Evolutionary conservation across 441 rosid genomes (phyloP), one percentile per base, ranked within the genome.

Genomic region (Croton laevigatus): DNA sequence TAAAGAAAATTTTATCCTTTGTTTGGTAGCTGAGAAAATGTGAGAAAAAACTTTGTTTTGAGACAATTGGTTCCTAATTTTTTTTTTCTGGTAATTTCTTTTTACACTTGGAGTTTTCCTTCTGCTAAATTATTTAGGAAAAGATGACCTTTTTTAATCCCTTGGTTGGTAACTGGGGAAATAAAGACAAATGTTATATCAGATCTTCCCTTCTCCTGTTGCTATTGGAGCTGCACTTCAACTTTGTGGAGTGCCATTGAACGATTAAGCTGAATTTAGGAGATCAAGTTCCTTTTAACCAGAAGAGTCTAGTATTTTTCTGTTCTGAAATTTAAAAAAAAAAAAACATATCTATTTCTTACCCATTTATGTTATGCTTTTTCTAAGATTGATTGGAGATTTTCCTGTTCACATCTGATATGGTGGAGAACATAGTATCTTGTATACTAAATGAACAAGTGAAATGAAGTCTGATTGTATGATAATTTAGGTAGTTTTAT

Each of bases 21-120:
- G 8, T 48, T 62, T 62, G 27, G 65, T 58, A 34, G 75, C 63
- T 62, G 69, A 58, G 68, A 23, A 57, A 66, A 66, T 49, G 54
- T 14, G 23, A 32, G 20, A 38, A 44, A 51, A 20, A 6, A 6
- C 8, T 2, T 14, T 11, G 20, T 19, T 9, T 34, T 27, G 27
- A 13, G 46, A 55, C 62, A 22, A 27, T 32, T 46, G 32, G 57
- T 3, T 5, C 38, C 51, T 51, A 22, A 3, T 8, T n/a, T 58
- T 10, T 32, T 20, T 44, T 62, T 19, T 8, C 4, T 32, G 61
- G 62, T 8, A 3, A 45, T 22, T 34, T 65, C 48, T 46, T 36
- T n/a, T 72, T 16, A 32, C 34, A 37, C 17, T 62, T 17, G 22
- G 3, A 11, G 16, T 7, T 17, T 17, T 53, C 53, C 37, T 62